Conservation (phyloP, 176 grass and related monocot genomes). For the Eleusine indica region DNA sequence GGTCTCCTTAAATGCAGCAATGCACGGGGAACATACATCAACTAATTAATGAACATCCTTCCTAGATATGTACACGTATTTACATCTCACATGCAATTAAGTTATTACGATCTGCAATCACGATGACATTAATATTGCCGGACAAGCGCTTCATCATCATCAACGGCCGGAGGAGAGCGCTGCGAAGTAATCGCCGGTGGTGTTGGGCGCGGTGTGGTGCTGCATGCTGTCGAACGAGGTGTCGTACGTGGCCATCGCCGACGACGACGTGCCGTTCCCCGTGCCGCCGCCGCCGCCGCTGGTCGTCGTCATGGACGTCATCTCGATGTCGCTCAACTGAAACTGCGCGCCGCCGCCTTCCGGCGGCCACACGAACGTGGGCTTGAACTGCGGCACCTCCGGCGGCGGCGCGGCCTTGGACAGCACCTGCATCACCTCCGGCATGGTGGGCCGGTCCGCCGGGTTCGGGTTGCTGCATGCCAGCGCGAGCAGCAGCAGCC, state of each 20-base stretch:
- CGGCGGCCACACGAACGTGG: constrained; percentile 53
- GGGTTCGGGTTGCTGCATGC: constrained; percentile 63
- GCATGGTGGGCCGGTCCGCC: constrained; percentile 43
- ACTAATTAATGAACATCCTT: too few species aligned
- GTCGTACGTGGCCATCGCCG: neutral
- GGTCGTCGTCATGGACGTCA: neutral
- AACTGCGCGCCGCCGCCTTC: constrained; percentile 27
- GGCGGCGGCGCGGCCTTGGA: constrained; percentile 43
- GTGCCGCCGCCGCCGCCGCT: neutral
- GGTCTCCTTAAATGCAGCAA: too few species aligned
- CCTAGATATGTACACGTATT: neutral
- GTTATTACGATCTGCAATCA: neutral
- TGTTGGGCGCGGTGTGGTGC: constrained; percentile 1
- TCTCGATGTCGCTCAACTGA: constrained; percentile 36
- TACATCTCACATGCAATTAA: neutral
- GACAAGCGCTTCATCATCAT: neutral
- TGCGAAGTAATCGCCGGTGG: constrained; percentile 29
- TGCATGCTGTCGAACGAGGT: constrained; percentile 17
- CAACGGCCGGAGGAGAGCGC: constrained; percentile 49
- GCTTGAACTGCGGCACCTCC: constrained; percentile 41
- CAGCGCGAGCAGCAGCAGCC: constrained; percentile 54
- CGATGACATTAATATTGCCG: too few species aligned
- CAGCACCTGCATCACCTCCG: constrained; percentile 54
- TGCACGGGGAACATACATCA: too few species aligned
- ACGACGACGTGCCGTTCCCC: neutral